Percentiles rank a stretch among this genome's conserved stretches.
Evolutionary conservation across 208 protist species (phyloP).

Genomic region (Leishmania mexicana): DNA sequence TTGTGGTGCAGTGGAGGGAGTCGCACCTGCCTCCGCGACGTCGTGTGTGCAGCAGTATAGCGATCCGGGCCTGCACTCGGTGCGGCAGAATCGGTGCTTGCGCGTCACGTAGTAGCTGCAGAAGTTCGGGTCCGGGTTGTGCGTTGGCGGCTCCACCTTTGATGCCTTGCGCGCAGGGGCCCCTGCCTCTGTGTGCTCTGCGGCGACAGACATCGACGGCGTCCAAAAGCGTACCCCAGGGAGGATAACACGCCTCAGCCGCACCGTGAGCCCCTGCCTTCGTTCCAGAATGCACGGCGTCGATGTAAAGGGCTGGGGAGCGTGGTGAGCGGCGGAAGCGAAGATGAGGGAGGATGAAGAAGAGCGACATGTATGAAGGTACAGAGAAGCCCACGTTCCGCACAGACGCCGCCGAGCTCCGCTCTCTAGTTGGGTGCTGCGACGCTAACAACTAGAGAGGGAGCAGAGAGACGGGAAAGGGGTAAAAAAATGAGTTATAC

Average conservation of each 20-base stretch:
- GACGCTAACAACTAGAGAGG: not conserved
- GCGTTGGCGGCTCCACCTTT: conserved; percentile 24
- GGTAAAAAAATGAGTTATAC: not conserved
- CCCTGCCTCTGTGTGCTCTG: not conserved
- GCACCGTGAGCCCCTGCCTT: not conserved
- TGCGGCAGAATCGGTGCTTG: conserved; percentile 77
- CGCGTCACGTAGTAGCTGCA: conserved; percentile 70
- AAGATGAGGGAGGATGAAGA: not conserved
- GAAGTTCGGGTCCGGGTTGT: conserved; percentile 50
- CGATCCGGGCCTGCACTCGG: conserved; percentile 38
- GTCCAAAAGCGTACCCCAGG: not conserved
- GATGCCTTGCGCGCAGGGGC: conserved; percentile 14
- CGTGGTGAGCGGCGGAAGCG: not conserved
- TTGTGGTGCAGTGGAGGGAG: not conserved
- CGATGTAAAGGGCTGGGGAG: not conserved
- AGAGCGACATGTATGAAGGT: not conserved
- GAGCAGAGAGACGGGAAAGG: not conserved
- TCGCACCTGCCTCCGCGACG: not conserved
- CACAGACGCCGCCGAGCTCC: not conserved
- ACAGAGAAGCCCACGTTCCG: not conserved
- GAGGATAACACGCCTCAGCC: not conserved
- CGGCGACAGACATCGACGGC: not conserved
- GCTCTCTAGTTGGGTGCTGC: not conserved
- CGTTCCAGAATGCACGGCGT: not conserved
- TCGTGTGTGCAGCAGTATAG: conserved; percentile 70